Conservation (phyloP, 2,329 filamentous ascomycete genomes). For the Fusarium brevicatenulatum region DNA sequence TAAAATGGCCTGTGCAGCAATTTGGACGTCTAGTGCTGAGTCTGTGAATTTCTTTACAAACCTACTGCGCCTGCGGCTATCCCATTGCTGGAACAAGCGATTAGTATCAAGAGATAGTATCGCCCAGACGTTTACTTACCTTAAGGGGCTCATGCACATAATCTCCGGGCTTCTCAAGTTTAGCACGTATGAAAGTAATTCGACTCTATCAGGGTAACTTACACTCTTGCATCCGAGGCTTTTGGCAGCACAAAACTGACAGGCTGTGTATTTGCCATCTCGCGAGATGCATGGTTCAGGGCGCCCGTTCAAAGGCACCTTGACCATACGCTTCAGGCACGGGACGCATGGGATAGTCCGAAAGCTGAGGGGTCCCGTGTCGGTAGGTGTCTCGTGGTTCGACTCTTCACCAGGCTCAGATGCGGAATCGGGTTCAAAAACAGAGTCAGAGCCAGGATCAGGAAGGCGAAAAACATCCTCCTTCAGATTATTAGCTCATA, state of each 20-base stretch:
- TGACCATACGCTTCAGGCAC: not conserved
- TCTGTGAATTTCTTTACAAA: too few species aligned
- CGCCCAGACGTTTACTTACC: fast-evolving
- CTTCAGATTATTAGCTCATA: too few species aligned
- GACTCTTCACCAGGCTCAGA: not conserved
- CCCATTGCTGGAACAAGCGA: not conserved
- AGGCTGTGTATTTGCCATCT: too few species aligned
- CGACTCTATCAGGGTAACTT: too few species aligned
- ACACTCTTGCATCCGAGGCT: too few species aligned
- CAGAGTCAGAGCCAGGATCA: not conserved
- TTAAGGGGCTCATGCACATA: too few species aligned
- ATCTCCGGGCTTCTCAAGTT: not conserved
- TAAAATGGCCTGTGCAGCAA: too few species aligned
- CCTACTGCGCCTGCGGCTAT: too few species aligned
- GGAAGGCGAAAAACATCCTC: not conserved
- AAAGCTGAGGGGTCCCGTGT: not conserved
- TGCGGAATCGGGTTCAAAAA: not conserved
- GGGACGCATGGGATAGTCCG: not conserved
- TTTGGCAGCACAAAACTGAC: too few species aligned
- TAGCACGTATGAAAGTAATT: not conserved
- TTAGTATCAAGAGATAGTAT: not conserved
- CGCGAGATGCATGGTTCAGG: not conserved
- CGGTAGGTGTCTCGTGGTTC: not conserved
- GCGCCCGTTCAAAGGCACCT: not conserved
- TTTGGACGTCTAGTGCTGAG: too few species aligned